These are phyloP conservation scores for Solanum appendiculatum DNA, from an alignment of 257 asterid species.

Conservation along the genomic window DNA sequence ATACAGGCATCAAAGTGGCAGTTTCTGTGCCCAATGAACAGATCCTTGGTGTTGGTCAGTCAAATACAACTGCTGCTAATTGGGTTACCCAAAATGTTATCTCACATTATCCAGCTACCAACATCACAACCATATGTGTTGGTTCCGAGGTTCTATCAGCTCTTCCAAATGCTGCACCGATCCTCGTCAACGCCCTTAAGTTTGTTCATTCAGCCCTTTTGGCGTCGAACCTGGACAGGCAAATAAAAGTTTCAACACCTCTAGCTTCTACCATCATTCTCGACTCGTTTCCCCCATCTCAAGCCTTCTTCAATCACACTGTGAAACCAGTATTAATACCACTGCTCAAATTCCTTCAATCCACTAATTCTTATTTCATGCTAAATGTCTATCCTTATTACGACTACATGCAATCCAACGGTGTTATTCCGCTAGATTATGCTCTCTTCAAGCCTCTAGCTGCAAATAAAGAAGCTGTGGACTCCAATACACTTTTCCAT, in stretches of 20 bases:
- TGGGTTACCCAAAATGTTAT: conserved; percentile 79
- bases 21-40: conserved; percentile 69
- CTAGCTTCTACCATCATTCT: conserved; percentile 64
- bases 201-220: conserved; percentile 71
- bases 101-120: conserved; percentile 67
- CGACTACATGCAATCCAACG: conserved; percentile 56
- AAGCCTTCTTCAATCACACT: conserved; percentile 66
- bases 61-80: conserved; percentile 77
- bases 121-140: conserved; percentile 60
- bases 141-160: conserved; percentile 71
- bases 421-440: conserved; percentile 74
- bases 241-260: conserved; percentile 69
- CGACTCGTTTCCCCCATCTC: conserved; percentile 72
- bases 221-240: conserved; percentile 64
- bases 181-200: conserved; percentile 53
- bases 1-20: conserved; percentile 62
- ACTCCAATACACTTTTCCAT: conserved; percentile 76
- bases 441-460: conserved; percentile 76
- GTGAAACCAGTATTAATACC: conserved; percentile 51
- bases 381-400: conserved; percentile 69
- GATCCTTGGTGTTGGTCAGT: conserved; percentile 62
- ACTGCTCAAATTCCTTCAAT: conserved; percentile 53
- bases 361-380: conserved; percentile 62
- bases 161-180: conserved; percentile 53
- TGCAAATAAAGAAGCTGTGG: conserved; percentile 78